Conservation (phyloP, 768 basidiomycete species). For the Suillus subluteus region DNA sequence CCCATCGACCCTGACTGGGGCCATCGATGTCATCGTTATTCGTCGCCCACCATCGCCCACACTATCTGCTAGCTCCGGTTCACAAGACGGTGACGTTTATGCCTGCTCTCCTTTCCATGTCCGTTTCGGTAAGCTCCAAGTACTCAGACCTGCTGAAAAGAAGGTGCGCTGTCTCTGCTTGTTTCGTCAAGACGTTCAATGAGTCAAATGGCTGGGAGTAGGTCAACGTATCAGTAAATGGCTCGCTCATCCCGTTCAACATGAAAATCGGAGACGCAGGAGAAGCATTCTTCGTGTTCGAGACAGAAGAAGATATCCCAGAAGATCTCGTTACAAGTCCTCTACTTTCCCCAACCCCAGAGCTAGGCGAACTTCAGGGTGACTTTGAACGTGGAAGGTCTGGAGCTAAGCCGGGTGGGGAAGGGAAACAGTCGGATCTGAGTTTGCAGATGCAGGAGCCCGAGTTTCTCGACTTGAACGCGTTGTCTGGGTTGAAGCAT, state of each 20-base stretch:
- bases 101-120: conserved; percentile 97
- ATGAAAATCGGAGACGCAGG: conserved; percentile 99
- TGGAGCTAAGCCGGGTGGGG: conserved; percentile 40
- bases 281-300: conserved; percentile 98
- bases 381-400: conserved; percentile 42
- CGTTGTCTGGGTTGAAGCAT: conserved; percentile 24
- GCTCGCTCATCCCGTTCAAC: conserved; percentile 81
- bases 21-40: conserved; percentile 98
- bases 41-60: conserved; percentile 49
- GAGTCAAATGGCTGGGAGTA: conserved; percentile 30
- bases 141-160: conserved; percentile 92
- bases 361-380: conserved; percentile 38
- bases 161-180: conserved; percentile 53
- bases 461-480: conserved; percentile 86
- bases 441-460: conserved; percentile 52
- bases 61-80: conserved; percentile 13
- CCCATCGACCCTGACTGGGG: conserved; percentile 94
- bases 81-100: conserved; percentile 62
- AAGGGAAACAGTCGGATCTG: conserved; percentile 18
- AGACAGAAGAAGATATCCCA: conserved; percentile 94
- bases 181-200: background rate
- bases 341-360: conserved; percentile 67
- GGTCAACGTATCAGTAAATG: conserved; percentile 92
- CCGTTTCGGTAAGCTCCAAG: conserved; percentile 96
- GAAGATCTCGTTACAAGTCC: conserved; percentile 94